phyloP scores from a whole-genome alignment of 345 rosid genomes.

The Viola odorata region DNA sequence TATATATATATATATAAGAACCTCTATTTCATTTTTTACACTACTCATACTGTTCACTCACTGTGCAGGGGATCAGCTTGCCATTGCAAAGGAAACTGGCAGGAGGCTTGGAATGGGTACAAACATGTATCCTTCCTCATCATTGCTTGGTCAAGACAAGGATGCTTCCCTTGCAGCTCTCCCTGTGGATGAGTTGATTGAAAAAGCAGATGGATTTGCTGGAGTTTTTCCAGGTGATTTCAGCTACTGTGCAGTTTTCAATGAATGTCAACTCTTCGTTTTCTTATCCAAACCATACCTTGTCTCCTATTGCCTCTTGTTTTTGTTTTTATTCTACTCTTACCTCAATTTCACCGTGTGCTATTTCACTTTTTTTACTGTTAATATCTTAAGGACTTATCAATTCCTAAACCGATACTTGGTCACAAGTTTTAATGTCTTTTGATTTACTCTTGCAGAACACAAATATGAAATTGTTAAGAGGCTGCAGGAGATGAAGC shows the following conservation, averaged over 20 bases:
- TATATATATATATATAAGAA: too few species aligned
- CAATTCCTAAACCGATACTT: not conserved
- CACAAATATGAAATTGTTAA: conserved; percentile 88
- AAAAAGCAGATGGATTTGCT: conserved; percentile 94
- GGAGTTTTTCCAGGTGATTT: conserved; percentile 82
- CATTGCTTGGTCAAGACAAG: conserved; percentile 76
- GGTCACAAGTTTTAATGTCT: not conserved
- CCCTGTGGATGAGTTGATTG: conserved; percentile 85
- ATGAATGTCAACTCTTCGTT: not conserved
- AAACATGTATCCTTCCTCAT: conserved; percentile 90
- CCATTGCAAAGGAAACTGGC: conserved; percentile 90
- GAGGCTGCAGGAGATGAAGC: conserved; percentile 80
- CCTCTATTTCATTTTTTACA: not conserved
- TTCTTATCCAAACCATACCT: not conserved
- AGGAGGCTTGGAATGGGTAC: conserved; percentile 98
- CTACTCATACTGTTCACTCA: conserved; percentile 4
- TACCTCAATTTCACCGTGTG: not conserved
- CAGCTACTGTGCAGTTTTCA: not conserved
- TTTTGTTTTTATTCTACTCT: not conserved
- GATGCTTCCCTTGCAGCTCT: conserved; percentile 72
- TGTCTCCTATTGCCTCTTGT: too few species aligned
- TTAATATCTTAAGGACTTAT: not conserved
- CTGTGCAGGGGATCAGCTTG: conserved; percentile 81
- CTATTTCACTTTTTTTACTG: not conserved
- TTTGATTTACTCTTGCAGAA: conserved; percentile 31